Evolutionary conservation across 2,329 filamentous ascomycete species (phyloP).

Genomic region (Paracoccidioides lutzii): DNA sequence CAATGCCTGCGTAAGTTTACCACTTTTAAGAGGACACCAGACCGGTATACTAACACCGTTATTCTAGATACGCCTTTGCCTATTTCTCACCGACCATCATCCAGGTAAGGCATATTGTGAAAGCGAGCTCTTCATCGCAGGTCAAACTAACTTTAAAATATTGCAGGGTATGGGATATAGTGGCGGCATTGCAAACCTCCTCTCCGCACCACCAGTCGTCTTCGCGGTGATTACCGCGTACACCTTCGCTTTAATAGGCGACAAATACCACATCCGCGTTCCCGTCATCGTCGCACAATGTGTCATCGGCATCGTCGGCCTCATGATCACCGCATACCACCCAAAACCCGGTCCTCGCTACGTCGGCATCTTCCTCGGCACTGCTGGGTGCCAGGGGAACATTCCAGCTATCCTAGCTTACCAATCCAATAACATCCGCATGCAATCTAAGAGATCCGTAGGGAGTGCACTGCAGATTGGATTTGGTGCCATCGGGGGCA

Average conservation of each 20-base stretch:
- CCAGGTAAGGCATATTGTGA: constrained; percentile 1
- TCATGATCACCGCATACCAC: constrained; percentile 56
- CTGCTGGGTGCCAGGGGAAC: constrained; percentile 60
- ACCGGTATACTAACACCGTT: background rate
- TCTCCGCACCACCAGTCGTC: constrained; percentile 53
- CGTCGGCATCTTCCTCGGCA: constrained; percentile 57
- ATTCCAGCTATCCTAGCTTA: constrained; percentile 58
- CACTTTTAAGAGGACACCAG: background rate
- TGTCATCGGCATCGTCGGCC: constrained; percentile 49
- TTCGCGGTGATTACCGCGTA: constrained; percentile 50
- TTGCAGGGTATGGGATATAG: constrained; percentile 45
- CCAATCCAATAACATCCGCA: constrained; percentile 68
- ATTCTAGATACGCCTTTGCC: constrained; percentile 52
- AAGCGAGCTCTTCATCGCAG: constrained; percentile 1
- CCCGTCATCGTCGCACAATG: constrained; percentile 52
- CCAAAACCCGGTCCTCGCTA: constrained; percentile 44
- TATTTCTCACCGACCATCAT: constrained; percentile 65
- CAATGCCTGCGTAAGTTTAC: constrained; percentile 1
- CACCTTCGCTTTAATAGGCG: constrained; percentile 46
- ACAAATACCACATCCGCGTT: constrained; percentile 50
- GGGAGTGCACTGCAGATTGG: constrained; percentile 59
- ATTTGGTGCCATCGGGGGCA: constrained; percentile 60
- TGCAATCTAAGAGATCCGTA: constrained; percentile 63
- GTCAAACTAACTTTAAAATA: background rate
- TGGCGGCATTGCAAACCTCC: constrained; percentile 49